phyloP scores from a whole-genome alignment of 2,329 filamentous ascomycete genomes.

The Biscogniauxia mediterranea region DNA sequence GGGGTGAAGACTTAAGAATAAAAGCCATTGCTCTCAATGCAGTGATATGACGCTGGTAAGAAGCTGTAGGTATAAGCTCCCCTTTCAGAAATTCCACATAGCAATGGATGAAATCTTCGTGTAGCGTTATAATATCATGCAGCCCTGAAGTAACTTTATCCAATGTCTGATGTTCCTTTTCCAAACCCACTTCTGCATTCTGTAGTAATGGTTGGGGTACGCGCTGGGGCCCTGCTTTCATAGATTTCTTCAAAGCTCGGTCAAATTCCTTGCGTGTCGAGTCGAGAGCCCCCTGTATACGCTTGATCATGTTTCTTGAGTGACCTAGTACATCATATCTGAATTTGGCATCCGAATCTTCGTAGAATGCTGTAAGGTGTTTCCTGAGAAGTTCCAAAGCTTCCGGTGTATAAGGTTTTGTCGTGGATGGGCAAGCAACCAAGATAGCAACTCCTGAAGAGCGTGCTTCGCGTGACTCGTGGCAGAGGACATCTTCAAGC shows the following conservation, averaged over 20 bases:
- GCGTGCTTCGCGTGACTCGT: conserved; percentile 64
- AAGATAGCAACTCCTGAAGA: conserved; percentile 80
- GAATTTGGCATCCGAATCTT: conserved; percentile 83
- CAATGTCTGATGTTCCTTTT: conserved; percentile 8
- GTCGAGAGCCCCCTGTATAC: conserved; percentile 66
- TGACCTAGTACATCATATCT: conserved; percentile 77
- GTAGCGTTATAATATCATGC: conserved; percentile 44
- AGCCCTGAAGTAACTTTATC: conserved; percentile 22
- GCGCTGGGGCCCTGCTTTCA: conserved; percentile 15
- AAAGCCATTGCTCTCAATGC: conserved; percentile 69
- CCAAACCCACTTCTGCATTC: not conserved
- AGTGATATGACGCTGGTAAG: conserved; percentile 86
- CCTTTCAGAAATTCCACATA: conserved; percentile 69
- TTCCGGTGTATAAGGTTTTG: conserved; percentile 64
- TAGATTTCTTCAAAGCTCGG: conserved; percentile 36
- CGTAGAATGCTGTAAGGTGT: conserved; percentile 70
- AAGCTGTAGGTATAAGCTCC: conserved; percentile 77
- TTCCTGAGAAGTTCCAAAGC: conserved; percentile 62
- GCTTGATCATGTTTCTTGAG: conserved; percentile 72
- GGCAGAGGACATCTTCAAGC: conserved; percentile 52
- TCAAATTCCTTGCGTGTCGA: conserved; percentile 41
- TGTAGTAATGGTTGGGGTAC: not conserved
- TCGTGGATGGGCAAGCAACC: conserved; percentile 71
- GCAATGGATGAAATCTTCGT: conserved; percentile 68
- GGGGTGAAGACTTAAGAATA: conserved; percentile 55